Evolutionary conservation across 192 early-diverging fungal genomes (phyloP).

Genomic region (Linderina pennispora): DNA sequence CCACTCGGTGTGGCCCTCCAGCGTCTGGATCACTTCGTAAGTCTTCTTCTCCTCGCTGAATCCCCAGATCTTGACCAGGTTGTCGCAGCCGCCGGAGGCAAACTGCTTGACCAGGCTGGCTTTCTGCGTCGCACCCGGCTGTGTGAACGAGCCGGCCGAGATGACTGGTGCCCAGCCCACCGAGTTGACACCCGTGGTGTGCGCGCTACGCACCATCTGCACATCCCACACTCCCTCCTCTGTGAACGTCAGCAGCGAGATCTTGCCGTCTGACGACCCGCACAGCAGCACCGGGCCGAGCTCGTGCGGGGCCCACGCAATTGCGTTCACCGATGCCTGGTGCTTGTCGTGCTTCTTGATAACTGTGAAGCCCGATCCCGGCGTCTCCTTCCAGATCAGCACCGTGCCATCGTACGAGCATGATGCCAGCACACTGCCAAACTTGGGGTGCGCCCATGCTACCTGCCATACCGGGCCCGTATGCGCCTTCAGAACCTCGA

Average conservation of each 20-base stretch:
- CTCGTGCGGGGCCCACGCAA: slow-evolving; percentile 97
- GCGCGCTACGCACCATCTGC: slow-evolving; percentile 67
- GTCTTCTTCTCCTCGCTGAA: slow-evolving; percentile 63
- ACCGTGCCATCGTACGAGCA: slow-evolving; percentile 96
- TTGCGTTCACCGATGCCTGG: slow-evolving; percentile 93
- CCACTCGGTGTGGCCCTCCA: slow-evolving; percentile 96
- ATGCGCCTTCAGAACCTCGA: slow-evolving; percentile 60
- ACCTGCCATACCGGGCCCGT: slow-evolving; percentile 99
- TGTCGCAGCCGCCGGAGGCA: slow-evolving; percentile 93
- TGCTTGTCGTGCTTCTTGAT: slow-evolving; percentile 82
- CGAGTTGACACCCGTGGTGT: slow-evolving; percentile 87
- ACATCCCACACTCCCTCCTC: slow-evolving; percentile 87
- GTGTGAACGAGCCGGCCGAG: slow-evolving; percentile 50
- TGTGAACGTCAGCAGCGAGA: slow-evolving; percentile 89
- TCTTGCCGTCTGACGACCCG: slow-evolving; percentile 92
- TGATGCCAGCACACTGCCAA: slow-evolving; percentile 90
- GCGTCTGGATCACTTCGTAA: slow-evolving; percentile 72
- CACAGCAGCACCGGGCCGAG: slow-evolving; percentile 86
- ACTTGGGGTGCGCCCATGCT: slow-evolving; percentile 98
- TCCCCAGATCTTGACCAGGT: slow-evolving; percentile 90
- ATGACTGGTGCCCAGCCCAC: slow-evolving; percentile 94
- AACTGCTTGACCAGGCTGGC: slow-evolving; percentile 67
- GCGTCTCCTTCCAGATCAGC: slow-evolving; percentile 92
- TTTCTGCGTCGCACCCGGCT: slow-evolving; percentile 24
- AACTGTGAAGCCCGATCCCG: slow-evolving; percentile 46